Conservation (phyloP, 768 basidiomycete genomes). For the Rhizopogon rudus region DNA sequence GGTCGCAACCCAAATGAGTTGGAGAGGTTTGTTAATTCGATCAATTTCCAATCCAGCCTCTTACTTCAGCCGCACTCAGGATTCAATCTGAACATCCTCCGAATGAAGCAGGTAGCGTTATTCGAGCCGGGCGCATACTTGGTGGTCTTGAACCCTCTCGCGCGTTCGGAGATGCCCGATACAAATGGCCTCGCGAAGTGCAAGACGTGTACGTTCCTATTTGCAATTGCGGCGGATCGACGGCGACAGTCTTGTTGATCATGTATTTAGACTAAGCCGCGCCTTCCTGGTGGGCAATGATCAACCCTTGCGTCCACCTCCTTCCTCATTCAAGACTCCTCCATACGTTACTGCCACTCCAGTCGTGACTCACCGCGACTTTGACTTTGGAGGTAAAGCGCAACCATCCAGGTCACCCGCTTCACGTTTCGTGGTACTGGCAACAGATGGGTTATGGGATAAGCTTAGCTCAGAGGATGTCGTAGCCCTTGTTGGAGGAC, state of each 20-base stretch:
- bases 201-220: conserved; percentile 57
- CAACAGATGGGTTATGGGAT: conserved; percentile 85
- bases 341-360: conserved; percentile 90
- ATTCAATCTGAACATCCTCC: conserved; percentile 80
- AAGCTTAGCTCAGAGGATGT: conserved; percentile 77
- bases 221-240: background rate
- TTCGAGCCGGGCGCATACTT: conserved; percentile 76
- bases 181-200: conserved; percentile 77
- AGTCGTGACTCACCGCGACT: conserved; percentile 73
- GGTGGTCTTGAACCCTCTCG: conserved; percentile 85
- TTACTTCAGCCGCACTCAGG: conserved; percentile 30
- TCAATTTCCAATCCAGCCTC: background rate
- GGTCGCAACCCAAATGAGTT: conserved; percentile 86
- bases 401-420: conserved; percentile 12
- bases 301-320: conserved; percentile 53
- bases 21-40: conserved; percentile 51
- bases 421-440: conserved; percentile 76
- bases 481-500: conserved; percentile 80
- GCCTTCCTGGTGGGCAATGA: conserved; percentile 66
- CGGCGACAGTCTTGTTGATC: background rate
- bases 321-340: conserved; percentile 70
- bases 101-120: conserved; percentile 67
- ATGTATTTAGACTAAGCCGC: conserved; percentile 43
- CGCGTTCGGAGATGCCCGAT: conserved; percentile 86
- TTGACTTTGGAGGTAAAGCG: conserved; percentile 41